A percentile compares a stretch with the other conserved stretches of the same genome.
Evolutionary conservation across 257 asterid species (phyloP).

Genomic region (Penstemon barbatus): DNA sequence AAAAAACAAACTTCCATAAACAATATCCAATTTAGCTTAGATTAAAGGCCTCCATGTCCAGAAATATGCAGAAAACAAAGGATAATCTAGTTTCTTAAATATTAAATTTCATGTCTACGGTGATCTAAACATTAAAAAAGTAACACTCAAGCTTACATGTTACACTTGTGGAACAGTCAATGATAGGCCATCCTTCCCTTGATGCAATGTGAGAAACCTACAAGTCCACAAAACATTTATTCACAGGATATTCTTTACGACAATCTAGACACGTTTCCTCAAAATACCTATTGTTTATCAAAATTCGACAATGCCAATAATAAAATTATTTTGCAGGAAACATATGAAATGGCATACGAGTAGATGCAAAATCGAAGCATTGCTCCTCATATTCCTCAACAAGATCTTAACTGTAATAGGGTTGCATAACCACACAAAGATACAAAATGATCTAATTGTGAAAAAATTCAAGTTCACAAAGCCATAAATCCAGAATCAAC

Average conservation of each 20-base stretch:
- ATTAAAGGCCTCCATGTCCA: slow-evolving; percentile 15
- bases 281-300: slow-evolving; percentile 4
- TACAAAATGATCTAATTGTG: background rate
- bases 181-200: slow-evolving; percentile 62
- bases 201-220: slow-evolving; percentile 79
- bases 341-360: too few species aligned
- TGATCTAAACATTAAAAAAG: background rate
- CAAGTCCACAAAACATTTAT: slow-evolving; percentile 22
- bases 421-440: background rate
- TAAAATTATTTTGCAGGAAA: background rate
- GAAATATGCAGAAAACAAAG: background rate
- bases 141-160: slow-evolving; percentile 50
- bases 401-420: background rate
- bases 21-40: background rate
- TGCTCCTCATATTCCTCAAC: background rate
- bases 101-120: slow-evolving; percentile 5
- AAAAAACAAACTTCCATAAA: background rate
- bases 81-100: background rate
- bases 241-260: slow-evolving; percentile 3
- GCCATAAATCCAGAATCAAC: background rate
- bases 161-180: slow-evolving; percentile 57
- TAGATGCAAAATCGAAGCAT: background rate
- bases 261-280: background rate
- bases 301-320: slow-evolving; percentile 5
- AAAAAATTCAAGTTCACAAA: background rate